phyloP scores from a whole-genome alignment of 495 filamentous ascomycete species.

The Neurospora sp. region DNA sequence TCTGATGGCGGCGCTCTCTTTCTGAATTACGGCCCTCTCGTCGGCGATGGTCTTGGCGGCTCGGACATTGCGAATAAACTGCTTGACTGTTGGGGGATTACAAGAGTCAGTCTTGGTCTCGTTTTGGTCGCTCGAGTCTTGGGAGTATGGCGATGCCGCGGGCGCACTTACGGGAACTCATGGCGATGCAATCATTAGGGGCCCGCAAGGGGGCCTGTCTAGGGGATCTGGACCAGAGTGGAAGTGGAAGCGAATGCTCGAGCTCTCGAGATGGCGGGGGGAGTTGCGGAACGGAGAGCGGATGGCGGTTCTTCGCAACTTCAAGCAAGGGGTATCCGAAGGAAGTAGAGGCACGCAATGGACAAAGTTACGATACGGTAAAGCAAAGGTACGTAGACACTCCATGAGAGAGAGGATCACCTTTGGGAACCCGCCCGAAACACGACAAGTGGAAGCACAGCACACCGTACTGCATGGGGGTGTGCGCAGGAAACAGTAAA shows the following conservation, averaged over 20 bases:
- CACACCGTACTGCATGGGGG: neutral
- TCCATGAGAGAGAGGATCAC: neutral
- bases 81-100: slow-evolving; percentile 86
- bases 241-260: neutral
- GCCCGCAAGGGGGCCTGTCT: slow-evolving; percentile 33
- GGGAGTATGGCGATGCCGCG: neutral
- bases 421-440: neutral
- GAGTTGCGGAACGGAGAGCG: neutral
- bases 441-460: neutral
- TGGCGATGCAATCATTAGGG: slow-evolving; percentile 23
- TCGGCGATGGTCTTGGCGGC: slow-evolving; percentile 98
- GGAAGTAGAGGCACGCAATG: neutral
- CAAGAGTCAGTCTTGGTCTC: neutral
- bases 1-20: slow-evolving; percentile 94
- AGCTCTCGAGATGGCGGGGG: neutral
- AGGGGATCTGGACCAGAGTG: slow-evolving; percentile 27
- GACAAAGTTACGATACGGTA: neutral
- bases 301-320: neutral
- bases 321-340: neutral
- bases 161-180: slow-evolving; percentile 35
- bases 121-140: neutral
- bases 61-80: slow-evolving; percentile 98
- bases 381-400: neutral
- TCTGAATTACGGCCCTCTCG: slow-evolving; percentile 94
- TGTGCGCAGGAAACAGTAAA: no score